Evolutionary conservation across 176 grass and related monocot species (phyloP), one percentile per base, ranked within the genome.

Genomic region (Thinopyrum elongatum): DNA sequence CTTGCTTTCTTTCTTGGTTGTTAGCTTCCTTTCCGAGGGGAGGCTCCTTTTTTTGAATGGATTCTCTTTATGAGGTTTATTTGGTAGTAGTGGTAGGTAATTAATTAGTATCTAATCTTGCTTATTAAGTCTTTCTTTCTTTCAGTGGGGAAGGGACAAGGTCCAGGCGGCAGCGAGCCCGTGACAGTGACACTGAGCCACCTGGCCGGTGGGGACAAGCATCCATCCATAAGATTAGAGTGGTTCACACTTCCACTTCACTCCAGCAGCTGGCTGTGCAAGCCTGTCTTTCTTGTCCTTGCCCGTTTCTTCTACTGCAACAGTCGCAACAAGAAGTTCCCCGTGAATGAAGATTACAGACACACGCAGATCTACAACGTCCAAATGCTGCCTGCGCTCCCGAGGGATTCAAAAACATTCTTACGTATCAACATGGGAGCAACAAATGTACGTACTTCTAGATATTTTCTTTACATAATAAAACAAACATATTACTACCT

Each of bases 91-190:
- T 17, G 49, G 0, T 57, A 57, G 5, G 49, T 3, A 41, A 49
- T 29, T 85, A 67, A 90, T 86, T 60, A 82, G 49, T 14, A 12
- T 23, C 58, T 41, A 31, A 26, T 49, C 73, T 28, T 81, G 53
- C 17, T 65, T 81, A 65, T 12, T 57, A 22, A 53, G 49, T 17
- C 16, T 51, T 51, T 53, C 55, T 58, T 58, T 58, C 3, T 38
- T 39, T 30, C 23, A 36, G 79, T n/a, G 49, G 21, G 44, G 35
- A 31, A 66, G 65, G 44, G 65, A 70, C 65, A 82, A 66, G 25
- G 17, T 8, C 55, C 55, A 58, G 55, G 55, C 42, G 41, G 72
- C 72, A 76, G 72, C 26, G 72, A 76, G 72, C 72, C 42, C 13
- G 39, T 74, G 71, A 75, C 29, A 46, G 46, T 46, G 76, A 74